A percentile compares a stretch with the other conserved stretches of the same genome.
phyloP scores from a whole-genome alignment of 1,284 basidiomycete species.

The Ganoderma resinaceum region DNA sequence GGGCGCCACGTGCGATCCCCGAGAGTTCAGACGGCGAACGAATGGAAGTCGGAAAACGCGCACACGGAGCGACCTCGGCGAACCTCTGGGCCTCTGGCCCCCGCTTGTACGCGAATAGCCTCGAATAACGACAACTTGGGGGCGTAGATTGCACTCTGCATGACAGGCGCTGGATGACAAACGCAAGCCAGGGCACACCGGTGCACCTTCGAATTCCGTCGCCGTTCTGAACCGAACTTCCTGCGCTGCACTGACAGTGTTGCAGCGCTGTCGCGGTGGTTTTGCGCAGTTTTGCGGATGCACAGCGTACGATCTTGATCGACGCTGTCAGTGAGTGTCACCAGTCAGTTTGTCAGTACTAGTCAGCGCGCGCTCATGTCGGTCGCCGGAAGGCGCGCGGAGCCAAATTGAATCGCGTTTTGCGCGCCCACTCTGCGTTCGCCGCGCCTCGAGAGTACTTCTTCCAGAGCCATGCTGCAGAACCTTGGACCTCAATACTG shows the following conservation, averaged over 20 bases:
- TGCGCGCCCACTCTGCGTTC: not conserved
- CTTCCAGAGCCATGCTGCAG: not conserved
- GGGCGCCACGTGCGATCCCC: not conserved
- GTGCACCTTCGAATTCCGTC: not conserved
- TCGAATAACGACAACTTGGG: not conserved
- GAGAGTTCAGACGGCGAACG: not conserved
- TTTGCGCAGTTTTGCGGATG: not conserved
- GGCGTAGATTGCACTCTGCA: not conserved
- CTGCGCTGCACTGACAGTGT: not conserved
- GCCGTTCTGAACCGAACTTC: not conserved
- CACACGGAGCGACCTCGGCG: slow-evolving; percentile 15
- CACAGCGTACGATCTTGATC: slow-evolving; percentile 10
- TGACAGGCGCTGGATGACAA: not conserved
- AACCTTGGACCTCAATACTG: not conserved
- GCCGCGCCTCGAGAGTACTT: not conserved
- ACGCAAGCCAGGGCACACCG: too few relatives aligned
- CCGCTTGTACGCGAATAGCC: not conserved
- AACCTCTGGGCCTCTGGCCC: not conserved
- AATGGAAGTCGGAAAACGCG: not conserved
- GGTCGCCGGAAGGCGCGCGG: slow-evolving; percentile 2
- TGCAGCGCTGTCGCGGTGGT: not conserved
- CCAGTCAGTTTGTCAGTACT: too few relatives aligned
- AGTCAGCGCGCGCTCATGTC: too few relatives aligned
- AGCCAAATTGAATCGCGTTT: too few relatives aligned
- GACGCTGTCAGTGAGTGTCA: slow-evolving; percentile 14